Evolutionary conservation across 306 rosid species (phyloP).

Genomic region (Vicia sativa): DNA sequence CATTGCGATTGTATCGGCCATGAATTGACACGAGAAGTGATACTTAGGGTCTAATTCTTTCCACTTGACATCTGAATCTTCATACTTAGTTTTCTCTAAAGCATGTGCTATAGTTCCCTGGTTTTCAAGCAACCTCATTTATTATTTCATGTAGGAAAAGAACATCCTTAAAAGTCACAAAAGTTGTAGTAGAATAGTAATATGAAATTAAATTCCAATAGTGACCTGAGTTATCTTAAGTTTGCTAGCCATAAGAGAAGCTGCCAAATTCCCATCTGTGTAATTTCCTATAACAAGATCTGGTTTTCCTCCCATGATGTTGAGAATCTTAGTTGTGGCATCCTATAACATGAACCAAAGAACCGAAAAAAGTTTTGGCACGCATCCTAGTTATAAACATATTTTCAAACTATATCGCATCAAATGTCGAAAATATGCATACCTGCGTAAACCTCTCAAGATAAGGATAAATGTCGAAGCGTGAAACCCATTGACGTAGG

Average conservation of each 20-base stretch:
- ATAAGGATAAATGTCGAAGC: slow-evolving; percentile 84
- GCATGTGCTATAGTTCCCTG: slow-evolving; percentile 96
- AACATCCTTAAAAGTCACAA: slow-evolving; percentile 1
- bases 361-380: not conserved
- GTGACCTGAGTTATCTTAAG: slow-evolving; percentile 75
- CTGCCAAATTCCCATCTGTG: slow-evolving; percentile 88
- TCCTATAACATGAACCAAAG: slow-evolving; percentile 51
- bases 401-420: not conserved
- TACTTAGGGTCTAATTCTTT: slow-evolving; percentile 83
- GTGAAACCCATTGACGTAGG: slow-evolving; percentile 80
- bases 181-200: slow-evolving; percentile 4
- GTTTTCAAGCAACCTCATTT: slow-evolving; percentile 25
- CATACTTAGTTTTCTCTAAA: slow-evolving; percentile 89
- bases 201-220: not conserved
- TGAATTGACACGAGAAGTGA: slow-evolving; percentile 89
- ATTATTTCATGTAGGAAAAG: slow-evolving; percentile 28
- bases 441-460: slow-evolving; percentile 80
- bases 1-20: slow-evolving; percentile 86
- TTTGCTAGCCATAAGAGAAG: slow-evolving; percentile 82
- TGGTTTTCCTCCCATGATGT: slow-evolving; percentile 73
- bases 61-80: slow-evolving; percentile 91
- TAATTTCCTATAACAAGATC: slow-evolving; percentile 88
- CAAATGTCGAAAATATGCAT: slow-evolving; percentile 10
- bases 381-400: not conserved
- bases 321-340: slow-evolving; percentile 64